Conservation (phyloP, 1,284 basidiomycete genomes). For the Fomes fomentarius region DNA sequence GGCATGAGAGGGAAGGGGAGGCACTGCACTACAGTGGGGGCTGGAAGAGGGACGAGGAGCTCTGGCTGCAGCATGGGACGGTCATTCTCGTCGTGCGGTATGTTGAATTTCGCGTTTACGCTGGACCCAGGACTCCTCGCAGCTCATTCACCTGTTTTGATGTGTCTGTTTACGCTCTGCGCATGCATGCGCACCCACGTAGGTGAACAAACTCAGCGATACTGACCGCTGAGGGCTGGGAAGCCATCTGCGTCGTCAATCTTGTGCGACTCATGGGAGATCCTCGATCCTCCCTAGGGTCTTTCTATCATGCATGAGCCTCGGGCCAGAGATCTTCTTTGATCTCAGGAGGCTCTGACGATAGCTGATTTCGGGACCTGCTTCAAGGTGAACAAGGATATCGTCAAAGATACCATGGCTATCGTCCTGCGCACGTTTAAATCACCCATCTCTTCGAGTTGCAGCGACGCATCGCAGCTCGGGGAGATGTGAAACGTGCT, state of each 20-base stretch:
- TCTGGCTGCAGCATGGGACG: constrained; percentile 19
- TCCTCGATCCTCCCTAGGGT: constrained; percentile 4
- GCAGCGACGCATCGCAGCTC: neutral
- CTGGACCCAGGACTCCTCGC: constrained; percentile 16
- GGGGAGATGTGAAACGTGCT: neutral
- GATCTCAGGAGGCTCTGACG: constrained; percentile 5
- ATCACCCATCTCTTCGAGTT: too few relatives aligned
- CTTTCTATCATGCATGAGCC: neutral
- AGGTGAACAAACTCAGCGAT: neutral
- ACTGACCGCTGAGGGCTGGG: neutral
- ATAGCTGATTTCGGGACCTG: constrained; percentile 4
- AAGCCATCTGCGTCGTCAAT: constrained; percentile 13
- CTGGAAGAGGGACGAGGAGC: constrained; percentile 7
- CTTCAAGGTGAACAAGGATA: neutral
- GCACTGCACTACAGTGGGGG: neutral
- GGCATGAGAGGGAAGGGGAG: neutral
- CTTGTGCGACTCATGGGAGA: constrained; percentile 6
- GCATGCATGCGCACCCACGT: neutral
- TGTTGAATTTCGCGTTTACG: constrained; percentile 12
- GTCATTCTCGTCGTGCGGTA: constrained; percentile 11
- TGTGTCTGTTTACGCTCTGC: constrained; percentile 10
- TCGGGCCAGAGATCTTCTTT: too few relatives aligned
- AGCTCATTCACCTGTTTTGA: constrained; percentile 12
- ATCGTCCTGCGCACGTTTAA: neutral
- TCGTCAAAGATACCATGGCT: neutral